Base-by-base conservation (phyloP, 176 grass and related monocot species). In the Aegilops longissima region DNA sequence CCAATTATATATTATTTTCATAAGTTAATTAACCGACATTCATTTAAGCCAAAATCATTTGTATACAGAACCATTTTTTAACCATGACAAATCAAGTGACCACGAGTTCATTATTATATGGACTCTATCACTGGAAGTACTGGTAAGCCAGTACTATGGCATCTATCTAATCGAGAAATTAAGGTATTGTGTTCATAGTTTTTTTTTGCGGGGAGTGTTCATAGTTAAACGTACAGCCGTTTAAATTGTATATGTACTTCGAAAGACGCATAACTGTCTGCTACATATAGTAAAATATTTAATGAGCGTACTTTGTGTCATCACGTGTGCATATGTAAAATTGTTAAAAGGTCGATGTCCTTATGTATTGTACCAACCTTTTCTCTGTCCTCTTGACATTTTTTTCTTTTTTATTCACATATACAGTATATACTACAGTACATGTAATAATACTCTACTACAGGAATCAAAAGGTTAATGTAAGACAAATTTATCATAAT, bases 251-350 rank as follows among this genome's bases (percentile, higher is more conserved):
- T 76, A 65, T 86, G 52, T 66, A 72, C 45, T 47, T 45, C 1
- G 45, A 47, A 47, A 47, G 45, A 47, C 3, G 45, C 44, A 13
- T 47, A 47, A 47, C 12, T 12, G 12, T 13, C 11, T 47, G 44
- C 12, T 11, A 47, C 12, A 47, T 47, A 47, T 47, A 47, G 11
- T 12, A 47, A 44, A 12, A 12, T 47, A 12, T 47, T 47, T 47
- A 14, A 47, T 47, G 45, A 47, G 45, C 12, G 12, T 47, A 47
- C 45, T 47, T 13, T 47, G 12, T 87, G 74, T 20, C 21, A 83
- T 87, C 75, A 84, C 80, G 45, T 90, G 85, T 84, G 80, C 67
- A 80, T 49, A 90, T 61, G 45, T 67, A 70, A 66, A 45, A 47
- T 52, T 72, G 78, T 90, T 86, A 83, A 86, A 63, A 59, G 49